phyloP scores from a whole-genome alignment of 345 rosid genomes.

The Trapa incisa region DNA sequence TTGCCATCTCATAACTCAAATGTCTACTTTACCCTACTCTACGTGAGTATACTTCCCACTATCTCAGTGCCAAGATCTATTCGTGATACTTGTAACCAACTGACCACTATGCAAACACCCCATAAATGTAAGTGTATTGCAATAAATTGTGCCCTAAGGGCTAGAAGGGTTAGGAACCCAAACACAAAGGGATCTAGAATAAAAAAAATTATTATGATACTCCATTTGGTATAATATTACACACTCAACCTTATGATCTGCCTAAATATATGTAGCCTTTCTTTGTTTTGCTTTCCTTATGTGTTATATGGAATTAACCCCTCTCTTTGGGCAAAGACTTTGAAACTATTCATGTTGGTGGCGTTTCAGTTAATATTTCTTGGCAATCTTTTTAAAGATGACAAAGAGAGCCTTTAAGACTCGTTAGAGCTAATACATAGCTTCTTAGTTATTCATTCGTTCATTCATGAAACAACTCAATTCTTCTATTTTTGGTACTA shows the following conservation, averaged over 20 bases:
- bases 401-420: not conserved
- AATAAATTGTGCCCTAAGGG: too few relatives aligned
- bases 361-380: not conserved
- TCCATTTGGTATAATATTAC: not conserved
- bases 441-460: too few relatives aligned
- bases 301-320: not conserved
- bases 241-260: not conserved
- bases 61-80: too few relatives aligned
- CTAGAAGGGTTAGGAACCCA: too few relatives aligned
- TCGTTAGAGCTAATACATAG: not conserved
- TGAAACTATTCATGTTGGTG: not conserved
- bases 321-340: constrained; percentile 5
- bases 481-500: not conserved
- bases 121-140: too few relatives aligned
- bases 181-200: too few relatives aligned
- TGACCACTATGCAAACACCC: too few relatives aligned
- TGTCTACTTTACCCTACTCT: too few relatives aligned
- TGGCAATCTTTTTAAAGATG: not conserved
- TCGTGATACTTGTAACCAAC: too few relatives aligned
- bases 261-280: not conserved
- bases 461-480: not conserved
- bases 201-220: too few relatives aligned
- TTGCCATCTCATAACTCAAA: too few relatives aligned
- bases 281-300: not conserved
- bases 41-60: too few relatives aligned